Evolutionary conservation across 148 eudicot genomes (phyloP).

Genomic region (Camellia lanceoleosa): DNA sequence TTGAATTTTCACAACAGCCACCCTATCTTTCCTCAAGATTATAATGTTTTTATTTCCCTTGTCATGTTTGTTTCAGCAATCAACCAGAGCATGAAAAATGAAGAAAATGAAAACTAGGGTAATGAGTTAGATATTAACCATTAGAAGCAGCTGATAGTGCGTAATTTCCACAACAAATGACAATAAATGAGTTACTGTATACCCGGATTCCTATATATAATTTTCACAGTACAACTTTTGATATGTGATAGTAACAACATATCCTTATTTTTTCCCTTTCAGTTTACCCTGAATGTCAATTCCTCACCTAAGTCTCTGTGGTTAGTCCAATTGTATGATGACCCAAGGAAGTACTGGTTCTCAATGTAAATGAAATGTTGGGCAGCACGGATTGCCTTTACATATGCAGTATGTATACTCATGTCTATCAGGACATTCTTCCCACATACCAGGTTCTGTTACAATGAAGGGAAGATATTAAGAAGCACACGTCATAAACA

Average conservation of each 20-base stretch:
- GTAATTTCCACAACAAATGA: neutral
- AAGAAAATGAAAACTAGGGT: neutral
- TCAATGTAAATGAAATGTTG: slow-evolving; percentile 88
- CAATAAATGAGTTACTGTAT: neutral
- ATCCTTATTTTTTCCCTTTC: neutral
- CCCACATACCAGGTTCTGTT: slow-evolving; percentile 83
- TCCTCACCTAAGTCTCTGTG: slow-evolving; percentile 66
- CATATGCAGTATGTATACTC: slow-evolving; percentile 89
- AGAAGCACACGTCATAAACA: neutral
- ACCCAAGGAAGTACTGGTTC: slow-evolving; percentile 92
- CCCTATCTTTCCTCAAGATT: neutral
- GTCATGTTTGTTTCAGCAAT: neutral
- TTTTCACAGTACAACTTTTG: neutral
- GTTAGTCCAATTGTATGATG: slow-evolving; percentile 74
- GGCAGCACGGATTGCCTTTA: slow-evolving; percentile 82
- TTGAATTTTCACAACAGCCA: neutral
- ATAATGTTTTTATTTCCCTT: neutral
- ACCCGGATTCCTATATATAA: neutral
- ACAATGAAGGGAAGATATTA: neutral
- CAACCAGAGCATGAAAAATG: neutral
- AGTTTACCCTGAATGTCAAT: slow-evolving; percentile 4
- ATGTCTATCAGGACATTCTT: slow-evolving; percentile 90
- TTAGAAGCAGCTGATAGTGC: neutral
- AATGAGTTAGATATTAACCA: neutral
- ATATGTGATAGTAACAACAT: neutral